Conservation (phyloP, 1,139 yeast species). For the Tardiomyces depauwii region DNA sequence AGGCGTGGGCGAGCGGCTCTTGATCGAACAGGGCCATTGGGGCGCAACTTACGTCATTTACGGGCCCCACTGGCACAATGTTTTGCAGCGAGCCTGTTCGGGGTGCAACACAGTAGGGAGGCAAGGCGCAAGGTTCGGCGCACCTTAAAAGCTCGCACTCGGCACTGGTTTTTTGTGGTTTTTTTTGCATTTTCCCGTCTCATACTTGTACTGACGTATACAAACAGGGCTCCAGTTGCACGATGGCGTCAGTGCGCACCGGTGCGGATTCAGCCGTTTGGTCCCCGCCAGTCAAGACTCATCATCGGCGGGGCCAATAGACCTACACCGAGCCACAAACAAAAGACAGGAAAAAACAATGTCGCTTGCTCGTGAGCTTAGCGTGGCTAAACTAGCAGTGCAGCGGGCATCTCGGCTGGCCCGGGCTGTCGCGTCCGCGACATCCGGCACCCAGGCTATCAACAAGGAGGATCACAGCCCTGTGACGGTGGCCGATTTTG, state of each 20-base stretch:
- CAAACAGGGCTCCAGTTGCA: not conserved
- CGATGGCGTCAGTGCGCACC: not conserved
- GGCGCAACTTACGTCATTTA: too few relatives aligned
- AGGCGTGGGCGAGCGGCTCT: too few relatives aligned
- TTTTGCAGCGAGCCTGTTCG: too few relatives aligned
- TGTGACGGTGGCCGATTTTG: constrained; percentile 93
- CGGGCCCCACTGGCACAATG: too few relatives aligned
- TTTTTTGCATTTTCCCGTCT: not conserved
- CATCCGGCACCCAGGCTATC: constrained; percentile 39
- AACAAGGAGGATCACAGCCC: constrained; percentile 88
- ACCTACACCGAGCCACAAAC: not conserved
- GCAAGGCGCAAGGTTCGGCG: too few relatives aligned
- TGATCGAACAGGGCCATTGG: too few relatives aligned
- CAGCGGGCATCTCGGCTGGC: constrained; percentile 77
- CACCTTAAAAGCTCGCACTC: too few relatives aligned
- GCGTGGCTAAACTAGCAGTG: constrained; percentile 80
- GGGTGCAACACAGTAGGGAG: too few relatives aligned
- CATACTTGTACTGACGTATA: not conserved
- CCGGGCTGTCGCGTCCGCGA: constrained; percentile 52
- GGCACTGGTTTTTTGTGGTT: not conserved
- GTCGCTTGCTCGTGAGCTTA: constrained; percentile 36
- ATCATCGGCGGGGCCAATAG: too few relatives aligned
- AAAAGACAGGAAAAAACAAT: not conserved
- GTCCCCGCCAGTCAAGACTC: too few relatives aligned
- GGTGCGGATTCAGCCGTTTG: too few relatives aligned